phyloP scores from a whole-genome alignment of 352 stramenopile species.

The Globisporangium yorkense region DNA sequence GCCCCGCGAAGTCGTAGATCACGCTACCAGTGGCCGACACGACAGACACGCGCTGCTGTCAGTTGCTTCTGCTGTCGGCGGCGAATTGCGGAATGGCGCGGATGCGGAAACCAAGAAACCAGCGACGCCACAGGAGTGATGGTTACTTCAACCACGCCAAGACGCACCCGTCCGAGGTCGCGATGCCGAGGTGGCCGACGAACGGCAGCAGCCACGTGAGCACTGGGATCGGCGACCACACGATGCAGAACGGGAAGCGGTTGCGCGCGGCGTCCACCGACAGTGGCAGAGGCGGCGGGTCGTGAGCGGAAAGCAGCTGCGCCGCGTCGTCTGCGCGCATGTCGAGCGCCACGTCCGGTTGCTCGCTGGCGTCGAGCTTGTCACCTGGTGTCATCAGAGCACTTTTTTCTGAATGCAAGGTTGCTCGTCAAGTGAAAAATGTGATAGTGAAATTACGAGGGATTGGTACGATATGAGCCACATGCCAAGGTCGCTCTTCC shows the following conservation, averaged over 20 bases:
- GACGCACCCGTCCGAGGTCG: conserved; percentile 73
- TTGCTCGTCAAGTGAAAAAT: neutral
- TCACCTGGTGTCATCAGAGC: neutral
- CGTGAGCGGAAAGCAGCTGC: neutral
- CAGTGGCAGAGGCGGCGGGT: neutral
- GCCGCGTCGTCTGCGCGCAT: conserved; percentile 10
- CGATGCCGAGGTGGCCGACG: conserved; percentile 95
- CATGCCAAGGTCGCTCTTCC: too few species aligned
- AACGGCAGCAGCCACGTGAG: conserved; percentile 94
- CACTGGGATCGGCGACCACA: conserved; percentile 88
- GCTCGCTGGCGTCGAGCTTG: neutral
- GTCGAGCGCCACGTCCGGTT: conserved; percentile 7
- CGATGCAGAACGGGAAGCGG: conserved; percentile 89
- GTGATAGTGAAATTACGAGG: neutral
- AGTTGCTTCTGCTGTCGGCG: neutral
- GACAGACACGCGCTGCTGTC: conserved; percentile 5
- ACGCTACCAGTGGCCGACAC: conserved; percentile 41
- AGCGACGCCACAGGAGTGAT: neutral
- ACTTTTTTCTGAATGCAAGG: too few species aligned
- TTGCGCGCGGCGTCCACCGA: conserved; percentile 27
- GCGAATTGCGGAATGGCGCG: neutral
- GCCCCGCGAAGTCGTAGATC: conserved; percentile 95
- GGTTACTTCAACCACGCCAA: neutral
- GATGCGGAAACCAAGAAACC: neutral
- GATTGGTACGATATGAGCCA: too few species aligned